phyloP scores from a whole-genome alignment of 441 rosid genomes.

The Populus trichocarpa region DNA sequence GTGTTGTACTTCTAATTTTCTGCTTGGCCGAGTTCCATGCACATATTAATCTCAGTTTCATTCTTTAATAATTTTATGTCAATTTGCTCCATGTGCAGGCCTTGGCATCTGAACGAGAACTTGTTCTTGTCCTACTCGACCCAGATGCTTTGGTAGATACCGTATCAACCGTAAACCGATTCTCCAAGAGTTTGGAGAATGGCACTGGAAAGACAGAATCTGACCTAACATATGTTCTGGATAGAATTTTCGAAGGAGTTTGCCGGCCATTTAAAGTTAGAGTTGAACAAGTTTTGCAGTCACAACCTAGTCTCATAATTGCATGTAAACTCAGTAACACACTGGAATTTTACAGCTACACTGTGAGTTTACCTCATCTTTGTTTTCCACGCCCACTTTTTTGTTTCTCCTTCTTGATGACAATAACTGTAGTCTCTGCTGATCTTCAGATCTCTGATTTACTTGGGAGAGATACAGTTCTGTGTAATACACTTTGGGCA shows the following conservation, averaged over 20 bases:
- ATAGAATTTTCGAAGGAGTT: conserved; percentile 98
- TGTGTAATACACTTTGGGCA: conserved; percentile 77
- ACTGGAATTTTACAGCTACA: conserved; percentile 89
- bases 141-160: conserved; percentile 63
- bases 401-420: conserved; percentile 11
- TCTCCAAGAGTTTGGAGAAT: conserved; percentile 45
- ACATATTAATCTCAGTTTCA: neutral
- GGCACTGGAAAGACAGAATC: conserved; percentile 65
- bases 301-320: conserved; percentile 90
- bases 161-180: conserved; percentile 48
- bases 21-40: neutral
- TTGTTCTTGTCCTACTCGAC: conserved; percentile 79
- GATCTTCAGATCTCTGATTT: conserved; percentile 72
- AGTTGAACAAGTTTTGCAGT: conserved; percentile 97
- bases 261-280: conserved; percentile 98
- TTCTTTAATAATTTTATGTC: conserved; percentile 4
- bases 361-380: conserved; percentile 51
- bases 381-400: neutral
- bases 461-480: conserved; percentile 83
- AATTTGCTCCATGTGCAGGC: conserved; percentile 53
- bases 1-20: conserved; percentile 16
- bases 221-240: conserved; percentile 78
- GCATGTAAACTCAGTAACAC: conserved; percentile 88
- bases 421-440: conserved; percentile 10
- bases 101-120: conserved; percentile 95